phyloP scores from a whole-genome alignment of 495 filamentous ascomycete species.

The Aspergillus haitiensis region DNA sequence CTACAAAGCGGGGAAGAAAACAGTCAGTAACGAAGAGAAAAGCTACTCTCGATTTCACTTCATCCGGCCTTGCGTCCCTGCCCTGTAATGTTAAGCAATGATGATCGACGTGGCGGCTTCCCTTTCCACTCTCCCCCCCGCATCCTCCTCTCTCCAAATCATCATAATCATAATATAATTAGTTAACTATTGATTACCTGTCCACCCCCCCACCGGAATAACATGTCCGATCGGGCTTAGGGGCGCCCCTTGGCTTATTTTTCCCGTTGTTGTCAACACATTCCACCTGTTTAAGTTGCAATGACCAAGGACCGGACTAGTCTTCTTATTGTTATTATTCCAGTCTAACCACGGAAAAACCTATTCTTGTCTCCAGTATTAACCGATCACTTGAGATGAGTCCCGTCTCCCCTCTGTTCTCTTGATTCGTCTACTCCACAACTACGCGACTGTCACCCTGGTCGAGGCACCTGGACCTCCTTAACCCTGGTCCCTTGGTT shows the following conservation, averaged over 20 bases:
- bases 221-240: constrained; percentile 19
- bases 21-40: background rate
- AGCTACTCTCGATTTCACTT: background rate
- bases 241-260: constrained; percentile 5
- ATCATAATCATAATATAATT: constrained; percentile 6
- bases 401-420: background rate
- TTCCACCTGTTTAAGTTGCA: constrained; percentile 2
- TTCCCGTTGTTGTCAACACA: constrained; percentile 5
- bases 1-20: background rate
- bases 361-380: background rate
- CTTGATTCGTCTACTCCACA: background rate
- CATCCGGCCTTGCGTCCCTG: background rate
- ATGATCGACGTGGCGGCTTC: constrained; percentile 8
- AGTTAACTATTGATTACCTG: constrained; percentile 13
- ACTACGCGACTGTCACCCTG: constrained; percentile 9
- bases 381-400: background rate
- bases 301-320: background rate
- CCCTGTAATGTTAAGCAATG: background rate
- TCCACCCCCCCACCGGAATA: constrained; percentile 22
- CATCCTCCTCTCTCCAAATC: background rate
- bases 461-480: background rate
- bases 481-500: constrained; percentile 10
- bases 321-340: background rate
- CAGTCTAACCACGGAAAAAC: background rate
- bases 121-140: constrained; percentile 5